Base-by-base conservation (phyloP, 2,329 filamentous ascomycete genomes). In the Aspergillus terreus region DNA sequence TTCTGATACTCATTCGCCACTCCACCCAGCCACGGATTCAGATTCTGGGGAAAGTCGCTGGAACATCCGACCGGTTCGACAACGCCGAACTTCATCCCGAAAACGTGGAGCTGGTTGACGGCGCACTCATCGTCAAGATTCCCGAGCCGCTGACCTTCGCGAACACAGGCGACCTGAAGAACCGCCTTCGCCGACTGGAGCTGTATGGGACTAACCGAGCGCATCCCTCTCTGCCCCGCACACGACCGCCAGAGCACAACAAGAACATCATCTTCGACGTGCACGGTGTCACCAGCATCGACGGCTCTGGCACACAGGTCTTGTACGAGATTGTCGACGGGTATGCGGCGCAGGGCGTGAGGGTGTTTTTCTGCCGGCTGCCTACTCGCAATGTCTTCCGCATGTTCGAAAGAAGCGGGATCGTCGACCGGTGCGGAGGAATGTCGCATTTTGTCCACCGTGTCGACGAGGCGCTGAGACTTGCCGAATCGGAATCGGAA, bases 141-240 rank as follows among this genome's bases (percentile, higher is more conserved):
- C 92, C 94, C 0, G 94, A 99, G 67, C 94, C 94, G 0, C 77
- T 99, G 46, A 97, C 92, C 0, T 99, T 99, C 69, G 92, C 92
- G 65, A 99, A 99, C 69, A 97, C 94, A 0, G 94, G 92, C 44
- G 89, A 94, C 60, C 77, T 99, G 42, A 95, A 95, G 71, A 87
- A 86, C 47, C 82, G 94, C 4, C 78, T 99, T 10, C 81, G 88
- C 5, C 79, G 94, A 6, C 78, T 99, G 1, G 94, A 97, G 71
- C 81, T 91, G 19, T 96, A 97, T 64, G 94, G 94, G n/a, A 92
- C 90, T 0, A 85, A 78, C 43, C 78, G 82, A 48, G 90, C 89
- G 0, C 94, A 97, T 63, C 94, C 94, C 0, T 92, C 92, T 0
- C 78, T 96, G 15, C 94, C 94, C 0, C 82, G 88, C 2, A 78